Evolutionary conservation across 140 eudicot species (phyloP).

Genomic region (Senecio squalidus): DNA sequence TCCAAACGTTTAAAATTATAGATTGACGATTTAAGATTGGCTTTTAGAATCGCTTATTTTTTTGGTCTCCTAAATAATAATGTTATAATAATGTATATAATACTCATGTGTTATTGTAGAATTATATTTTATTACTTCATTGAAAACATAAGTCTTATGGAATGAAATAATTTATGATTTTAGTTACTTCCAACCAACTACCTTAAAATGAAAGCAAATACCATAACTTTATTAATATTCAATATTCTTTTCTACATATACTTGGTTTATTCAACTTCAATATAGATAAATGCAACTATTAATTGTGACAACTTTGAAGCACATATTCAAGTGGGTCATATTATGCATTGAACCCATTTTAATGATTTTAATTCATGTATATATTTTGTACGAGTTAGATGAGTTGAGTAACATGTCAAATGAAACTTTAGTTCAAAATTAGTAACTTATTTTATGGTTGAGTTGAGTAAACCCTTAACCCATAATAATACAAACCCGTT

Average conservation of each 20-base stretch:
- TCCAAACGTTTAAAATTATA: too few species aligned
- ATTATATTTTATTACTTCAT: not conserved
- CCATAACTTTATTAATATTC: constrained; percentile 10
- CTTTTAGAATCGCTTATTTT: too few species aligned
- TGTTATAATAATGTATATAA: too few species aligned
- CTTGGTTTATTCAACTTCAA: constrained; percentile 15
- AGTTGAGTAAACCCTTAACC: too few species aligned
- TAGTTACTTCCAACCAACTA: constrained; percentile 19
- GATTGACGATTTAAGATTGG: too few species aligned
- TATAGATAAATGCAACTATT: constrained; percentile 17
- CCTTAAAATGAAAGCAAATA: constrained; percentile 32
- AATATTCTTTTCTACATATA: constrained; percentile 18
- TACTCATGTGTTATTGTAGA: not conserved
- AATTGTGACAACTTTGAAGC: constrained; percentile 1
- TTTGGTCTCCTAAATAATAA: too few species aligned
- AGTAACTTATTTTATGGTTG: too few species aligned
- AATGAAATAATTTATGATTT: not conserved
- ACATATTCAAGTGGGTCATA: constrained; percentile 24
- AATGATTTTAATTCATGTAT: not conserved
- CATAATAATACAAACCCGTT: too few species aligned
- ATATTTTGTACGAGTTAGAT: too few species aligned
- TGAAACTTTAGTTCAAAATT: not conserved
- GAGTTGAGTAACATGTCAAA: not conserved
- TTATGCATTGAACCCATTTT: not conserved
- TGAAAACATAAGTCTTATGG: not conserved